Evolutionary conservation across 2,329 filamentous ascomycete genomes (phyloP).

Genomic region (Xylaria polymorpha): DNA sequence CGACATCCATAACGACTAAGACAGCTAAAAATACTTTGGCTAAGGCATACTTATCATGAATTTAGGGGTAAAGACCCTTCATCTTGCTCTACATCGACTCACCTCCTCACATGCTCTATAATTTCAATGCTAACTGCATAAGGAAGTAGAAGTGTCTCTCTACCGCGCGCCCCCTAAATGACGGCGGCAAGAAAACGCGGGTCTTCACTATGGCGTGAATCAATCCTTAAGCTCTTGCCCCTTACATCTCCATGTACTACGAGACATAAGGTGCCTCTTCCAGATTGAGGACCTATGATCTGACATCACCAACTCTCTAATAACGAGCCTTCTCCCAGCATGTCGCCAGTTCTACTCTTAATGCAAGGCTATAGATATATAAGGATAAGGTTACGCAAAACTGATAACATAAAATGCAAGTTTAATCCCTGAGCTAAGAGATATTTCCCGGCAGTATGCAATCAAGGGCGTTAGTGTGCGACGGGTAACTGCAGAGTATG

Average conservation of each 20-base stretch:
- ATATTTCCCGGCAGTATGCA: not conserved
- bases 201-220: no score
- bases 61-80: conserved; percentile 59
- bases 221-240: conserved; percentile 40
- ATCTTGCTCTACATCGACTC: conserved; percentile 62
- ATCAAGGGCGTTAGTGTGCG: not conserved
- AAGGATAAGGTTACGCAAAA: not conserved
- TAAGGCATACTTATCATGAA: conserved; percentile 60
- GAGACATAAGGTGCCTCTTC: conserved; percentile 58
- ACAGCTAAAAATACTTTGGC: conserved; percentile 63
- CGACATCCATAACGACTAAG: conserved; percentile 51
- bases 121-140: conserved; percentile 1
- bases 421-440: not conserved
- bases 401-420: not conserved
- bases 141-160: no score
- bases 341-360: conserved; percentile 46
- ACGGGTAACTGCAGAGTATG: conserved; percentile 7
- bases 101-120: conserved; percentile 53
- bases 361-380: not conserved
- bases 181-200: no score
- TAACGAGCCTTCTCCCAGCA: conserved; percentile 37
- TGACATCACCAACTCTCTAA: conserved; percentile 46
- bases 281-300: conserved; percentile 44
- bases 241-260: conserved; percentile 57
- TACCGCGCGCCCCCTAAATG: no score